These are phyloP conservation scores for Corchorus olitorius DNA, from an alignment of 345 rosid species.

Conservation along the genomic window DNA sequence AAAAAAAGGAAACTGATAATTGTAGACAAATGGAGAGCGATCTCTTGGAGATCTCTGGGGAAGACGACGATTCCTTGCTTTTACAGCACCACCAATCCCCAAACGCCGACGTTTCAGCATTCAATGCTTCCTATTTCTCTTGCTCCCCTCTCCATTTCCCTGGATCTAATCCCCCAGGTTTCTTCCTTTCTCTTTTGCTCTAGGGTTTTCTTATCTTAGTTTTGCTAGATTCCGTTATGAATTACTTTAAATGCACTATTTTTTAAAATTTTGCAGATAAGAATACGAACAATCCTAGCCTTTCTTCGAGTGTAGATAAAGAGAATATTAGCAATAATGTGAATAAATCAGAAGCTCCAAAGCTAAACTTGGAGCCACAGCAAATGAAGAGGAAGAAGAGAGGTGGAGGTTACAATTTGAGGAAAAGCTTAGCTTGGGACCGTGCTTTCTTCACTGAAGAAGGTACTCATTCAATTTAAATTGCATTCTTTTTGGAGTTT, in stretches of 20 bases:
- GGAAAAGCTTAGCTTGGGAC: constrained; percentile 95
- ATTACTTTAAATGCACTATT: not conserved
- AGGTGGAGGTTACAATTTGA: constrained; percentile 57
- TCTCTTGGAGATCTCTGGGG: constrained; percentile 67
- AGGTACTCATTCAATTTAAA: constrained; percentile 40
- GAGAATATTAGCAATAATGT: constrained; percentile 42
- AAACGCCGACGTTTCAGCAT: constrained; percentile 28
- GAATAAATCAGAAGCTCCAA: constrained; percentile 49
- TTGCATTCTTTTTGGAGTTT: not conserved
- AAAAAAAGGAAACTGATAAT: not conserved
- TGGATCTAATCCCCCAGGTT: constrained; percentile 42
- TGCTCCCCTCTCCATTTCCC: constrained; percentile 71
- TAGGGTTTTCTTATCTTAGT: not conserved
- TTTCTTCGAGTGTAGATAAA: constrained; percentile 34
- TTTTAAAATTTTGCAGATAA: constrained; percentile 27
- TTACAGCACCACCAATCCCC: constrained; percentile 33
- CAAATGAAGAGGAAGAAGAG: constrained; percentile 90
- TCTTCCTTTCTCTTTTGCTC: constrained; percentile 41
- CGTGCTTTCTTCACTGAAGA: constrained; percentile 87
- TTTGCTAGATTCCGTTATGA: not conserved
- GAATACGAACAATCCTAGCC: constrained; percentile 23
- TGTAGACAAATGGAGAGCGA: constrained; percentile 54
- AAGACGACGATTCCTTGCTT: constrained; percentile 56
- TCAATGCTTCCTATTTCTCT: constrained; percentile 38
- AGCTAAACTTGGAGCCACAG: constrained; percentile 66